A percentile compares a stretch with the other conserved stretches of the same genome.
phyloP scores from a whole-genome alignment of 768 basidiomycete species.

The Hebeloma cylindrosporum region DNA sequence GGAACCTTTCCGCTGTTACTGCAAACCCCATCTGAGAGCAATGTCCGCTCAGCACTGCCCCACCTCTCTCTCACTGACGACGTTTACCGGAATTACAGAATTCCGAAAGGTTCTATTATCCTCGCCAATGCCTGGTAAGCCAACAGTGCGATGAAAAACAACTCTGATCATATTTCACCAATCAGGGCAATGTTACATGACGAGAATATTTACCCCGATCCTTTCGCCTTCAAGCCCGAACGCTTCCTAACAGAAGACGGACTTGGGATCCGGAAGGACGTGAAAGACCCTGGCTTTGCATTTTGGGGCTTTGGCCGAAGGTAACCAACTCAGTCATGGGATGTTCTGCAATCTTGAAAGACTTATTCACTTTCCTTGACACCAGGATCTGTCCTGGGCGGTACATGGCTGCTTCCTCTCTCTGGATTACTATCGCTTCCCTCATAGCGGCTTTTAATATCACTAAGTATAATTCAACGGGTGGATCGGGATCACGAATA shows the following conservation, averaged over 20 bases:
- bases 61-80: constrained; percentile 26
- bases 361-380: neutral
- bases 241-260: constrained; percentile 30
- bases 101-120: constrained; percentile 33
- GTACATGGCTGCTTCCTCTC: constrained; percentile 21
- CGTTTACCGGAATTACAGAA: constrained; percentile 30
- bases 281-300: constrained; percentile 25
- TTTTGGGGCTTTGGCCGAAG: constrained; percentile 34
- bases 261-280: constrained; percentile 17
- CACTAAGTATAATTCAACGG: constrained; percentile 13
- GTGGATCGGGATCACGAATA: constrained; percentile 10
- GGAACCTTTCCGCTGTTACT: neutral
- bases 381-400: constrained; percentile 24
- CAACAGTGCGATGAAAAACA: neutral
- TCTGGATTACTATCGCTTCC: constrained; percentile 25
- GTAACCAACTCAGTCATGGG: constrained; percentile 3
- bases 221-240: constrained; percentile 39
- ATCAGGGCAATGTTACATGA: constrained; percentile 43
- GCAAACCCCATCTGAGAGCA: neutral
- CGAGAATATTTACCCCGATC: constrained; percentile 36
- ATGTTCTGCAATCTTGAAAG: neutral
- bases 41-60: constrained; percentile 16
- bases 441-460: constrained; percentile 22
- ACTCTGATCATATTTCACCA: neutral
- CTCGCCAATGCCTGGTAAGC: constrained; percentile 34